A percentile compares a stretch with the other conserved stretches of the same genome.
Evolutionary conservation across 495 filamentous ascomycete genomes (phyloP).

Genomic region (Copromyces sp.): DNA sequence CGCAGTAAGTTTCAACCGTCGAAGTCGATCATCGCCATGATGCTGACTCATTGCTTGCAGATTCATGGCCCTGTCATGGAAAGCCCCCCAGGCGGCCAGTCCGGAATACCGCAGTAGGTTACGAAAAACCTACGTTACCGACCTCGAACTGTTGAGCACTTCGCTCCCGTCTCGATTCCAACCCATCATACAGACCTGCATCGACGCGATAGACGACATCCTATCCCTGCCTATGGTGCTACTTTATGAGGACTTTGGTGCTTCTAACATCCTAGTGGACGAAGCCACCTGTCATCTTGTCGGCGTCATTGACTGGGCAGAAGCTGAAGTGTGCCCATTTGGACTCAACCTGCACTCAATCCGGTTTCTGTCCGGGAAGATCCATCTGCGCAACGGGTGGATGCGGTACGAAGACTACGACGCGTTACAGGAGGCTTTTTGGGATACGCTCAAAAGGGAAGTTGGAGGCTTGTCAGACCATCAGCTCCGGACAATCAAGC

Average conservation of each 20-base stretch:
- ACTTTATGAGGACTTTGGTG: conserved; percentile 28
- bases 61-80: conserved; percentile 31
- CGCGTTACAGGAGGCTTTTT: conserved; percentile 24
- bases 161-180: conserved; percentile 29
- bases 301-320: conserved; percentile 35
- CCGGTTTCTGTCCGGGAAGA: conserved; percentile 22
- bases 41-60: conserved; percentile 22
- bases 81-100: conserved; percentile 20
- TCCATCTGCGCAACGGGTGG: conserved; percentile 30
- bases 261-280: conserved; percentile 31
- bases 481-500: conserved; percentile 20
- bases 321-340: conserved; percentile 30
- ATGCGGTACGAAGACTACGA: conserved; percentile 27
- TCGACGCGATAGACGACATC: conserved; percentile 22
- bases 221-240: conserved; percentile 33
- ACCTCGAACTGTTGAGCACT: conserved; percentile 19
- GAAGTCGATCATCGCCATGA: conserved; percentile 25
- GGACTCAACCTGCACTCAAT: conserved; percentile 31
- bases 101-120: conserved; percentile 15
- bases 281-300: conserved; percentile 23
- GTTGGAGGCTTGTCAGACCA: conserved; percentile 16
- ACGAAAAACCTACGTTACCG: conserved; percentile 16
- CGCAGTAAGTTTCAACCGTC: conserved; percentile 7
- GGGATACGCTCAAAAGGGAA: conserved; percentile 24
- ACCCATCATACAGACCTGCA: conserved; percentile 21